phyloP scores from a whole-genome alignment of 2,329 filamentous ascomycete genomes.

The Phaeosphaeria sp. region DNA sequence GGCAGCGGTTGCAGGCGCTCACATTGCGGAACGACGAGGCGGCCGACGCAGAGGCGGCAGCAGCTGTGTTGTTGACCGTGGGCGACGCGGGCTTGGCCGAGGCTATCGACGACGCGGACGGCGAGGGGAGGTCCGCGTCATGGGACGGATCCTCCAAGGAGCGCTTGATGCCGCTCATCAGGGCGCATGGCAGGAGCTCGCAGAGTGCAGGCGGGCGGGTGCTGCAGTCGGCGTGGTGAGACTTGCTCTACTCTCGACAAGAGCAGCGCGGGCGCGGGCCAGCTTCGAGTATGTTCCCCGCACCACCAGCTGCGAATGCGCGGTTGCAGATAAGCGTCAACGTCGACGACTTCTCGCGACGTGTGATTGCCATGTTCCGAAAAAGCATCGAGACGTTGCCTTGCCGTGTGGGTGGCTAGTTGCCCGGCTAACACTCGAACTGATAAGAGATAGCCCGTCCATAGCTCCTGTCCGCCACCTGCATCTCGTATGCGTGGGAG shows the following conservation, averaged over 20 bases:
- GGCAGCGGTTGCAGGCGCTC: slow-evolving; percentile 87
- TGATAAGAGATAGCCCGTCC: slow-evolving; percentile 20
- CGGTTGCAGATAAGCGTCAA: slow-evolving; percentile 13
- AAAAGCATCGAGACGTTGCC: slow-evolving; percentile 21
- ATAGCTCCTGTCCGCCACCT: neutral
- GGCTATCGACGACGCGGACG: slow-evolving; percentile 29
- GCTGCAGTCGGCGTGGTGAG: slow-evolving; percentile 10
- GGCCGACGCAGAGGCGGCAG: slow-evolving; percentile 24
- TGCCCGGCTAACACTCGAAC: slow-evolving; percentile 10
- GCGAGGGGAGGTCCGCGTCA: slow-evolving; percentile 41
- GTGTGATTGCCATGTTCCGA: slow-evolving; percentile 19
- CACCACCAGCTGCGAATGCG: slow-evolving; percentile 10
- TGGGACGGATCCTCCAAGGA: slow-evolving; percentile 45
- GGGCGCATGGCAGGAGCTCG: slow-evolving; percentile 43
- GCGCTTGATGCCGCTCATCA: slow-evolving; percentile 50
- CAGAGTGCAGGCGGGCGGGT: slow-evolving; percentile 11
- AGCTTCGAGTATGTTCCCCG: slow-evolving; percentile 18
- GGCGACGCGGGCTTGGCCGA: slow-evolving; percentile 41
- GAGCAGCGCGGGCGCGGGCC: slow-evolving; percentile 2
- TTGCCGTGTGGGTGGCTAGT: slow-evolving; percentile 19
- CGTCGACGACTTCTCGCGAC: neutral
- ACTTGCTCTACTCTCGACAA: slow-evolving; percentile 4
- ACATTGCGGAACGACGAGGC: slow-evolving; percentile 62
- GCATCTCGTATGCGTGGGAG: too few relatives aligned
- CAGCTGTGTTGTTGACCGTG: slow-evolving; percentile 6